Percentiles rank a stretch among this genome's conserved stretches.
Evolutionary conservation across 306 rosid genomes (phyloP).

Genomic region (Fragaria vesca): DNA sequence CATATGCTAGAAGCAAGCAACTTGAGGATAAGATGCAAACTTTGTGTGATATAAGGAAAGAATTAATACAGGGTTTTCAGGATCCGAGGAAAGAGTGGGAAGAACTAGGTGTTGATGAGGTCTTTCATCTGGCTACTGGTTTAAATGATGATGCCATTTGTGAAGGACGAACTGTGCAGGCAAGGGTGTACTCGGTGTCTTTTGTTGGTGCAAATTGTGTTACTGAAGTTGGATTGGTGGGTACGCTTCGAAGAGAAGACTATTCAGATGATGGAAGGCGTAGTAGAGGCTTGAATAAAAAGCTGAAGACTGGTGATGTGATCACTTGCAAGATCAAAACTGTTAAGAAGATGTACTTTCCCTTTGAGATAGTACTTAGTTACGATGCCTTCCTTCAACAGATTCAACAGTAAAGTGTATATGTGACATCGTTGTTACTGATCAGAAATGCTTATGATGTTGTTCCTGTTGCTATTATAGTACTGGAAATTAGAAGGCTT

Average conservation of each 20-base stretch:
- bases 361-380: neutral
- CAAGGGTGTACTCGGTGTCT: constrained; percentile 73
- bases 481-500: neutral
- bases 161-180: constrained; percentile 89
- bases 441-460: neutral
- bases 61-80: constrained; percentile 88
- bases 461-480: neutral
- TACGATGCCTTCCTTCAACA: neutral
- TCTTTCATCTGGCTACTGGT: constrained; percentile 86
- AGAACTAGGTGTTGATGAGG: constrained; percentile 89
- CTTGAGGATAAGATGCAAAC: constrained; percentile 66
- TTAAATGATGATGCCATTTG: constrained; percentile 86
- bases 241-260: constrained; percentile 87
- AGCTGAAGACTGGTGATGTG: constrained; percentile 49
- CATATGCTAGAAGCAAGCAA: constrained; percentile 56
- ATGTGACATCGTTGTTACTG: neutral
- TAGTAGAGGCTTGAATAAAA: constrained; percentile 66
- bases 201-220: constrained; percentile 69
- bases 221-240: constrained; percentile 88
- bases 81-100: constrained; percentile 94
- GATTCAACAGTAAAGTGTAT: too few relatives aligned
- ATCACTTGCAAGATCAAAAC: neutral
- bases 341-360: neutral
- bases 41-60: constrained; percentile 73
- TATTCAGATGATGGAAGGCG: constrained; percentile 84